Evolutionary conservation across 768 basidiomycete genomes (phyloP).

Genomic region (Mycena albidolilacea): DNA sequence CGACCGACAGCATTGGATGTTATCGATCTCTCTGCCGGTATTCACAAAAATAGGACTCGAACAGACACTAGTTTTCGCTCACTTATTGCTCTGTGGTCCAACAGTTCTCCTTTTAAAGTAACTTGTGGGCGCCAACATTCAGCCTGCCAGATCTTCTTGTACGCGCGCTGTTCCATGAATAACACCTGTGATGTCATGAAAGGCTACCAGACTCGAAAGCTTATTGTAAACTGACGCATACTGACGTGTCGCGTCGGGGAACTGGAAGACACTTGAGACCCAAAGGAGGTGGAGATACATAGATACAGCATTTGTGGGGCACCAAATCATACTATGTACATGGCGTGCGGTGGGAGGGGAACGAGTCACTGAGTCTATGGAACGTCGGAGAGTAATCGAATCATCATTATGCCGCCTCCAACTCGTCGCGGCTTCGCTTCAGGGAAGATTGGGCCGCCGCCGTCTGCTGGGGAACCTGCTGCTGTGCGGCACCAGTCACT

Average conservation of each 20-base stretch:
- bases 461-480: slow-evolving; percentile 51
- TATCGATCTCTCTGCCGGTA: no score
- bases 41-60: no score
- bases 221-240: neutral
- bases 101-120: no score
- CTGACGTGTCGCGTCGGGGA: neutral
- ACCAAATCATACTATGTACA: slow-evolving; percentile 27
- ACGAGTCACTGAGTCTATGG: slow-evolving; percentile 17
- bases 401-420: slow-evolving; percentile 24
- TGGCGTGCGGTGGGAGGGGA: slow-evolving; percentile 1
- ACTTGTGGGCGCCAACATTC: no score
- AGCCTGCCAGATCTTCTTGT: no score
- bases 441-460: slow-evolving; percentile 37
- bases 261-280: neutral
- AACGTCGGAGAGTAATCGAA: neutral
- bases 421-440: slow-evolving; percentile 55
- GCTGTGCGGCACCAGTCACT: slow-evolving; percentile 77
- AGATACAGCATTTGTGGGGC: slow-evolving; percentile 17
- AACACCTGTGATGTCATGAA: neutral
- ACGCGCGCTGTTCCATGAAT: neutral
- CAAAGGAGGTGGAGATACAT: slow-evolving; percentile 9
- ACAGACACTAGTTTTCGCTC: no score
- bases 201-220: neutral
- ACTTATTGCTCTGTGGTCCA: no score
- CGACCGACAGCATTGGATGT: no score